Percentiles rank a stretch among this genome's conserved stretches.
phyloP scores from a whole-genome alignment of 805 yeast species.

The Pichia nakasei region DNA sequence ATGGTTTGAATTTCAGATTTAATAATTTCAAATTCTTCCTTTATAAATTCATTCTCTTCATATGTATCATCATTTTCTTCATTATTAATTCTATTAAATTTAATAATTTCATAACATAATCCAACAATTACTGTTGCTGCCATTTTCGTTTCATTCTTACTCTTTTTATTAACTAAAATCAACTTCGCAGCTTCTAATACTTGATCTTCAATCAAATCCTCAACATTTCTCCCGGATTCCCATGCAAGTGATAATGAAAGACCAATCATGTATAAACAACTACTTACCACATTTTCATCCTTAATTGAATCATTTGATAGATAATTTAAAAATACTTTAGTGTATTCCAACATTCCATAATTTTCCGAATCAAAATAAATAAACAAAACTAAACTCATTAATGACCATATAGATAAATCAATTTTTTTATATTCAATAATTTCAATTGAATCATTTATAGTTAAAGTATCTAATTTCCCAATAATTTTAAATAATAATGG shows the following conservation, averaged over 20 bases:
- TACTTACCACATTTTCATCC: conserved; percentile 35
- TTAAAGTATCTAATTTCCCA: not conserved
- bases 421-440: not conserved
- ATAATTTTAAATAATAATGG: conserved; percentile 19
- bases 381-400: conserved; percentile 29
- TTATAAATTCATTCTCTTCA: conserved; percentile 30
- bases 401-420: conserved; percentile 7
- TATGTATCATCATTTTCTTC: conserved; percentile 38
- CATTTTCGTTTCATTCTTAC: conserved; percentile 12
- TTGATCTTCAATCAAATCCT: conserved; percentile 9
- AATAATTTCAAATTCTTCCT: conserved; percentile 16
- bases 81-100: conserved; percentile 28
- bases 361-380: conserved; percentile 41
- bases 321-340: conserved; percentile 35
- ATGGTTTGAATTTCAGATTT: conserved; percentile 33
- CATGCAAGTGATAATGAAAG: conserved; percentile 28
- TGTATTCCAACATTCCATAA: conserved; percentile 39
- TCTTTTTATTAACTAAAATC: conserved; percentile 10
- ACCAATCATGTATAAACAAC: conserved; percentile 40
- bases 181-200: conserved; percentile 21
- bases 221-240: conserved; percentile 24
- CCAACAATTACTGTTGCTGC: conserved; percentile 52
- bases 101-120: conserved; percentile 43
- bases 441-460: not conserved
- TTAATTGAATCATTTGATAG: conserved; percentile 29